Base-by-base conservation (phyloP, 148 eudicot genomes). In the Fagopyrum homotropicum region DNA sequence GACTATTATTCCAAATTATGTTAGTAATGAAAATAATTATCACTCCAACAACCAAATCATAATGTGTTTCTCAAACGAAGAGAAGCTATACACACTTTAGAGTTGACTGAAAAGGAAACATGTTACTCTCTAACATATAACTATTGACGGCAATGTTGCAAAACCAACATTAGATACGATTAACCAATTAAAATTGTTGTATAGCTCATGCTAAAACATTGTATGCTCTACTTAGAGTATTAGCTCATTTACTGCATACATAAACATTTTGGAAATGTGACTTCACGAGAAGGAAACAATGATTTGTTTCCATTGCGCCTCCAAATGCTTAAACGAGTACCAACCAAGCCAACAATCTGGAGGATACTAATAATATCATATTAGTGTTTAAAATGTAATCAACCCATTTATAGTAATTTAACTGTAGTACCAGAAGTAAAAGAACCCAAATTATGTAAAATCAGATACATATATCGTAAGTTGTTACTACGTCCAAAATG, bases 311-410 rank as follows among this genome's bases (percentile, higher is more conserved):
- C 90, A 75, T 75, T 73, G 45, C 88, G 92, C 79, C 80, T 89
- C 98, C 96, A 90, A 80, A 93, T 82, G 84, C 93, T 85, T 64
- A 93, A 72, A 66, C 90, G 93, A 77, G 89, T 88, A 66, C 96
- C 96, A 51, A 86, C 80, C 82, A 93, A 84, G 79, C 96, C 93
- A 83, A 93, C 98, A 79, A 93, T 80, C 98, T 93, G 73, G 11
- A 76, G 22, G 76, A 66, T 72, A 61, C 52, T 19, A 45, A 40
- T 56, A 50, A 77, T 14, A 75, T 48, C 29, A 69, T 73, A 72
- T 10, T 9, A 1, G 50, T 30, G 35, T 30, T 30, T 1, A 1
- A 30, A 30, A 52, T 40, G 71, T 66, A n/a, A 72, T 15, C 9
- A 6, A 52, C 16, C 35, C 51, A 46, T 57, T 29, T 17, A 57